Base-by-base conservation (phyloP, 495 filamentous ascomycete species). In the Jackrogersella multiformis region DNA sequence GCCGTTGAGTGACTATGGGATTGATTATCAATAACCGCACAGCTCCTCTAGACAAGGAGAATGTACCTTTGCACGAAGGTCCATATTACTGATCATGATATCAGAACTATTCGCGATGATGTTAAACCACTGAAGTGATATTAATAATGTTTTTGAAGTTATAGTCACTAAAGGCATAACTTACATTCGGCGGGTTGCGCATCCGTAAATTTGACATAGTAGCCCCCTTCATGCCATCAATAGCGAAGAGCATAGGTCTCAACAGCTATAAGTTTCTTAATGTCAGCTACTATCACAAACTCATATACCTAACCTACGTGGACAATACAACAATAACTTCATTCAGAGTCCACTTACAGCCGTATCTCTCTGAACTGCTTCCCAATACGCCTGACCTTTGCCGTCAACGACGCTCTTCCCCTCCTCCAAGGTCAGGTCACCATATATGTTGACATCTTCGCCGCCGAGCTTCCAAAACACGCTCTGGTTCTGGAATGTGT, bases 31-130 rank as follows among this genome's bases (percentile, higher is more conserved):
- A 80, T 20, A 76, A 73, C 67, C 80, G n/a, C n/a, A n/a, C n/a
- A n/a, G n/a, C n/a, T n/a, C n/a, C n/a, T n/a, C n/a, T n/a, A n/a
- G n/a, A n/a, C n/a, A n/a, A n/a, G n/a, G n/a, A n/a, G n/a, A n/a
- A 87, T 34, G 64, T 26, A 62, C 65, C 46, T 69, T 35, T 0
- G 66, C 66, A 6, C 66, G 66, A 61, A 92, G 91, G 69, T 86
- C 78, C 72, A 92, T 86, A 34, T 88, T 84, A 59, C 87, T 83
- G 60, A 89, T 88, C 3, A 91, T 78, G 5, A 92, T 81, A 74
- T 91, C 82, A 6, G 82, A 84, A 44, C 84, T 85, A 62, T 92
- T 91, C 36, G 87, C 87, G 28, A 92, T 81, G 48, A 90, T 84
- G 64, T 89, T 86, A 64, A 87, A 89, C 77, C 86, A 91, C 71